Conservation (phyloP, 2,329 filamentous ascomycete species). For the Phyllosticta citriasiana region DNA sequence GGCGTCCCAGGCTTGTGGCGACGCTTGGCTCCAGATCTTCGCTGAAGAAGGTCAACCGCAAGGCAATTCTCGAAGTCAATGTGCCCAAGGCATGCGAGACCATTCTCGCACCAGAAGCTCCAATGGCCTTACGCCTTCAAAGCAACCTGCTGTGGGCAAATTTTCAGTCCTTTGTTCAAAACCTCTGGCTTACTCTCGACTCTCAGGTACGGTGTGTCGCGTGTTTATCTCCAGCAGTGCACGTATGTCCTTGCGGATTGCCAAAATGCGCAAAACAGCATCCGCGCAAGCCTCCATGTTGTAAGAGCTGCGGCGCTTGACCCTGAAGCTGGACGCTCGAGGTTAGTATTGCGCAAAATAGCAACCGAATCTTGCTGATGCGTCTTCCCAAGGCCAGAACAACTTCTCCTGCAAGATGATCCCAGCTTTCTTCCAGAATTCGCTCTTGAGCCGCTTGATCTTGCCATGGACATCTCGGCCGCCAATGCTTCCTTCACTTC, state of each 20-base stretch:
- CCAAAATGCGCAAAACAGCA: constrained; percentile 62
- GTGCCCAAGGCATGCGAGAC: constrained; percentile 77
- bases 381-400: constrained; percentile 48
- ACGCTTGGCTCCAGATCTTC: constrained; percentile 68
- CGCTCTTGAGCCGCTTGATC: constrained; percentile 49
- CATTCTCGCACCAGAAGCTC: constrained; percentile 76
- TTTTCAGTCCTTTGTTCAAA: not conserved
- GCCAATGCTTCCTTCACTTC: constrained; percentile 24
- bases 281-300: constrained; percentile 56
- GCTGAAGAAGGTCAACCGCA: constrained; percentile 66
- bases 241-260: constrained; percentile 75
- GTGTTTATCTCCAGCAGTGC: constrained; percentile 81
- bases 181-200: not conserved
- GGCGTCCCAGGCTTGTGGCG: constrained; percentile 75
- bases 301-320: constrained; percentile 54
- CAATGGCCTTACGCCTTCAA: constrained; percentile 82
- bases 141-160: constrained; percentile 64
- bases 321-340: constrained; percentile 58
- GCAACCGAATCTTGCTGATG: constrained; percentile 6
- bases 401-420: constrained; percentile 72
- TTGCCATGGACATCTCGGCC: constrained; percentile 44
- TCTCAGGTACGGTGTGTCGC: constrained; percentile 54
- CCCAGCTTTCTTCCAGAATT: constrained; percentile 66
- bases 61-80: constrained; percentile 80
- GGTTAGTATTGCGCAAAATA: constrained; percentile 40